These are phyloP conservation scores for Cutaneotrichosporon sp. DNA, from an alignment of 1,284 basidiomycete species.

Conservation along the genomic window DNA sequence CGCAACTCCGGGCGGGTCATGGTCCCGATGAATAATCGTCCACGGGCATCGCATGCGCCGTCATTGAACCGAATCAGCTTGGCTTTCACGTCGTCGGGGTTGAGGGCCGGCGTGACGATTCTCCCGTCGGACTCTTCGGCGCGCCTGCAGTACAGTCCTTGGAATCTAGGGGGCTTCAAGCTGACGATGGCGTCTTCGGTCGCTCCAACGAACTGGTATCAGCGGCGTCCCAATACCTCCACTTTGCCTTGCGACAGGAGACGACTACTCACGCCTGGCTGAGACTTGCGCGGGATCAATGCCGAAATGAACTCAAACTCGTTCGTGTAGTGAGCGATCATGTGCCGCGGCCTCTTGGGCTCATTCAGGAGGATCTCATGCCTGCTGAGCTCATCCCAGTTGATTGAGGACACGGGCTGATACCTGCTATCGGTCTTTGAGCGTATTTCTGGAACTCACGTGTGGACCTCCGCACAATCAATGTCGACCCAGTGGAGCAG, in stretches of 20 bases:
- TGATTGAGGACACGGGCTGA: slow-evolving; percentile 27
- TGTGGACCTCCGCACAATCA: slow-evolving; percentile 34
- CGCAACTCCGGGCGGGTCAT: slow-evolving; percentile 27
- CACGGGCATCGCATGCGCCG: slow-evolving; percentile 41
- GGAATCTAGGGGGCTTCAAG: slow-evolving; percentile 11
- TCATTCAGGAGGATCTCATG: too few relatives aligned
- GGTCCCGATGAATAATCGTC: slow-evolving; percentile 38
- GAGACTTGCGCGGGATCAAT: too few relatives aligned
- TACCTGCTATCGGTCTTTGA: slow-evolving; percentile 19
- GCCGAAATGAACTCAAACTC: too few relatives aligned
- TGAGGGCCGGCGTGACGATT: slow-evolving; percentile 23
- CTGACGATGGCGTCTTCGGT: slow-evolving; percentile 17
- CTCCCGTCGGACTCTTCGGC: too few relatives aligned
- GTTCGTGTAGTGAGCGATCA: too few relatives aligned
- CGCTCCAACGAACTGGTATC: slow-evolving; percentile 11
- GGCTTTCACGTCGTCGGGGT: slow-evolving; percentile 15
- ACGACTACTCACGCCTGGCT: too few relatives aligned
- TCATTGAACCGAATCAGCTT: slow-evolving; percentile 44
- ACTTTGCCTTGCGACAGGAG: too few relatives aligned
- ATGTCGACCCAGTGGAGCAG: slow-evolving; percentile 47
- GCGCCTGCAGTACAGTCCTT: too few relatives aligned
- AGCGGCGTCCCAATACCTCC: slow-evolving; percentile 24
- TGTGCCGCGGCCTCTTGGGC: too few relatives aligned
- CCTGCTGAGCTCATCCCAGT: too few relatives aligned
- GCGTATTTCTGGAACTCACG: slow-evolving; percentile 13